Evolutionary conservation across 768 basidiomycete species (phyloP).

Genomic region (Lentinula guzmanii): DNA sequence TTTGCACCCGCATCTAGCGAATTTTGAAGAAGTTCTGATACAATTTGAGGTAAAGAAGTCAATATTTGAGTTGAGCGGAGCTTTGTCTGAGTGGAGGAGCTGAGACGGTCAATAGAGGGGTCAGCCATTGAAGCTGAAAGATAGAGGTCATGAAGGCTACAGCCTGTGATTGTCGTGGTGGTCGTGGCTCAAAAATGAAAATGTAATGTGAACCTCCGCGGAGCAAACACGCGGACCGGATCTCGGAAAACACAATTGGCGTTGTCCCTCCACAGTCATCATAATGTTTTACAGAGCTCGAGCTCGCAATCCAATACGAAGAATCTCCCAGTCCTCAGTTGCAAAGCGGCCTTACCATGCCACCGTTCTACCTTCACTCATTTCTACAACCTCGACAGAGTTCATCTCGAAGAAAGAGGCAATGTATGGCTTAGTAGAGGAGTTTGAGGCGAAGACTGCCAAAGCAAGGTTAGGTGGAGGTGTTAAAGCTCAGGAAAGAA

Average conservation of each 20-base stretch:
- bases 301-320: neutral
- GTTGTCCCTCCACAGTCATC: neutral
- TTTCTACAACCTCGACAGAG: conserved; percentile 67
- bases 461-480: conserved; percentile 69
- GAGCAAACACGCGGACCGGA: neutral
- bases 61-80: conserved; percentile 83
- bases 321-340: neutral
- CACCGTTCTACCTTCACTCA: conserved; percentile 63
- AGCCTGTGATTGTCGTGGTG: neutral
- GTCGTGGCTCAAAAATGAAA: neutral
- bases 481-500: conserved; percentile 63
- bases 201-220: neutral
- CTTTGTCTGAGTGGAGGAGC: conserved; percentile 55
- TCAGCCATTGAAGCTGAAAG: neutral
- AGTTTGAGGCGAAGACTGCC: conserved; percentile 55
- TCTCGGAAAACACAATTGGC: neutral
- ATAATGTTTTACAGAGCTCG: neutral
- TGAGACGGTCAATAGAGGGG: conserved; percentile 39
- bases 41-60: conserved; percentile 71
- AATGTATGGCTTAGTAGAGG: conserved; percentile 66
- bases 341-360: conserved; percentile 48
- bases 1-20: conserved; percentile 75
- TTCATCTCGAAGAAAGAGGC: conserved; percentile 59
- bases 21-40: conserved; percentile 88
- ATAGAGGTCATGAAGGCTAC: neutral